These are phyloP conservation scores for Limonium bicolor DNA, from an alignment of 148 eudicot genomes.

Conservation along the genomic window DNA sequence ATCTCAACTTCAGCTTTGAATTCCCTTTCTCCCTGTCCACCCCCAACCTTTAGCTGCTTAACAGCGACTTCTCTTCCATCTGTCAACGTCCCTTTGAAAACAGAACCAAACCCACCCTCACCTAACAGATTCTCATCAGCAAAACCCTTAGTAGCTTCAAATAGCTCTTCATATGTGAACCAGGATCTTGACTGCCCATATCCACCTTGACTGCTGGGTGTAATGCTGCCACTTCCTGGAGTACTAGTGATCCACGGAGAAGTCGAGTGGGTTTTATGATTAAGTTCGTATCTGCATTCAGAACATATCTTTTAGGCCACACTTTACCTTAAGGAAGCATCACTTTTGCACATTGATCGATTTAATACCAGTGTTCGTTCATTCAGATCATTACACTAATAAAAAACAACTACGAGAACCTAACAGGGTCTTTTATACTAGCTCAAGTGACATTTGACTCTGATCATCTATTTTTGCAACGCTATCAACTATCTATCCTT, in stretches of 20 bases:
- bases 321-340: too few species aligned
- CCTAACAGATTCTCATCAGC: conserved; percentile 43
- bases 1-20: conserved; percentile 67
- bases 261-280: conserved; percentile 21
- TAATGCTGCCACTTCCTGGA: conserved; percentile 16
- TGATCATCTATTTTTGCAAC: too few species aligned
- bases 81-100: conserved; percentile 37
- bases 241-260: conserved; percentile 18
- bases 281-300: conserved; percentile 28
- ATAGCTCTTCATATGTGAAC: conserved; percentile 49
- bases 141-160: conserved; percentile 45
- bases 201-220: conserved; percentile 33
- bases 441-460: too few species aligned
- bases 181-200: conserved; percentile 39
- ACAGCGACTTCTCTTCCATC: conserved; percentile 59
- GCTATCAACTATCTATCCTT: too few species aligned
- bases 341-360: too few species aligned
- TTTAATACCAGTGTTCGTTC: too few species aligned
- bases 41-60: conserved; percentile 52
- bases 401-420: too few species aligned
- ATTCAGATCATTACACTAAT: too few species aligned
- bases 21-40: conserved; percentile 58
- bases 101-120: conserved; percentile 69
- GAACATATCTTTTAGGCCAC: too few species aligned
- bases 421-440: too few species aligned